A percentile compares a stretch with the other conserved stretches of the same genome.
Evolutionary conservation across 441 rosid genomes (phyloP).

Genomic region (Syzygium malaccense): DNA sequence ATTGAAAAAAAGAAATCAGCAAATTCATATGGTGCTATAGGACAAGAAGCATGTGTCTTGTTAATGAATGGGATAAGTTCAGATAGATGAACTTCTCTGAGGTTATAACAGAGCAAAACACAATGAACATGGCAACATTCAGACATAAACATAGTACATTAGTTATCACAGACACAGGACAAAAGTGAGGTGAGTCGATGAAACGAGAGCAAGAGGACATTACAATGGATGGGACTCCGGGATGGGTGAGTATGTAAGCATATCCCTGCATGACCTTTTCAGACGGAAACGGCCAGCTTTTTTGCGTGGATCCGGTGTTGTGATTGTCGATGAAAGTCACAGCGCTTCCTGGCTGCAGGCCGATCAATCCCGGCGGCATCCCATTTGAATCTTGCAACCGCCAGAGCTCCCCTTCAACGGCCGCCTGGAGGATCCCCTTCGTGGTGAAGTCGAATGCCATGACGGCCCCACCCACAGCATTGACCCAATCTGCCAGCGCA

Average conservation of each 20-base stretch:
- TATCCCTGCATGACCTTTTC: constrained; percentile 89
- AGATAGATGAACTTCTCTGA: not conserved
- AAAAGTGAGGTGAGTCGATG: not conserved
- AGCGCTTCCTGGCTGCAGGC: constrained; percentile 54
- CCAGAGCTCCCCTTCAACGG: constrained; percentile 70
- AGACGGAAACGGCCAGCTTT: constrained; percentile 65
- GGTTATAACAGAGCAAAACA: not conserved
- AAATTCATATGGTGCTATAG: not conserved
- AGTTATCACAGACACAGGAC: not conserved
- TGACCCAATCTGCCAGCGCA: constrained; percentile 49
- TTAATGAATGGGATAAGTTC: not conserved
- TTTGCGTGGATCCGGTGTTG: constrained; percentile 64
- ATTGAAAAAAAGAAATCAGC: not conserved
- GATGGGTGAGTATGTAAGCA: constrained; percentile 82
- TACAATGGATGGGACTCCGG: constrained; percentile 74
- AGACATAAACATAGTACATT: not conserved
- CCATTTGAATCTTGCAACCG: constrained; percentile 61
- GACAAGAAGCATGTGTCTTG: not conserved
- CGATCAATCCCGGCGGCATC: constrained; percentile 73
- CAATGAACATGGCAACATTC: not conserved
- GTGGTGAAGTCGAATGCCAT: constrained; percentile 82
- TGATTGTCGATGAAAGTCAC: constrained; percentile 85
- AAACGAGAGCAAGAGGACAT: not conserved
- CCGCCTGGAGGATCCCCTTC: constrained; percentile 67
- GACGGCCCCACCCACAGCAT: constrained; percentile 45